These are phyloP conservation scores for Pleurotus sapidus DNA, from an alignment of 768 basidiomycete species.

Conservation along the genomic window DNA sequence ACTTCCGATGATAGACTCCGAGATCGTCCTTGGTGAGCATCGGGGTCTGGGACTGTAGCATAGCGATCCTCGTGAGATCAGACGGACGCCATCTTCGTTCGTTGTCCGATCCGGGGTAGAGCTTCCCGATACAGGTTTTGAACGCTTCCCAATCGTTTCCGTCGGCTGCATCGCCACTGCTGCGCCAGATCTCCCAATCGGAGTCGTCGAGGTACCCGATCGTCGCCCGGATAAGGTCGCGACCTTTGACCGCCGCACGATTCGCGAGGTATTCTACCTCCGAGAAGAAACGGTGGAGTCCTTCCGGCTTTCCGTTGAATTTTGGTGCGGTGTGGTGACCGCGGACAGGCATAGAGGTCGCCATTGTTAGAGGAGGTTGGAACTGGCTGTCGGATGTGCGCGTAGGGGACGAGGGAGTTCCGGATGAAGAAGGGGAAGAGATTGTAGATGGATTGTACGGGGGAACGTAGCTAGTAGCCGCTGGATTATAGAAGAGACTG, in stretches of 20 bases:
- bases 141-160: background rate
- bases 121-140: background rate
- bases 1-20: conserved; percentile 18
- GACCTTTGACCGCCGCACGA: background rate
- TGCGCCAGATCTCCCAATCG: background rate
- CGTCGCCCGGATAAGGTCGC: background rate
- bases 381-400: no score
- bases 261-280: background rate
- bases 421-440: no score
- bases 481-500: no score
- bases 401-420: no score
- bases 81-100: background rate
- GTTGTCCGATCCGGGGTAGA: background rate
- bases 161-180: background rate
- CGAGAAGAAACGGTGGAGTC: no score
- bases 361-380: no score
- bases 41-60: background rate
- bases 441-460: no score
- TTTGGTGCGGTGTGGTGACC: no score
- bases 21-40: conserved; percentile 13
- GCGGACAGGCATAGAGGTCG: no score
- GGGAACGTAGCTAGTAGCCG: no score
- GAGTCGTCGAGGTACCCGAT: background rate
- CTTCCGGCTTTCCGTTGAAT: no score
- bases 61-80: background rate